phyloP scores from a whole-genome alignment of 2,329 filamentous ascomycete species.

The Verticillium tricorpus region DNA sequence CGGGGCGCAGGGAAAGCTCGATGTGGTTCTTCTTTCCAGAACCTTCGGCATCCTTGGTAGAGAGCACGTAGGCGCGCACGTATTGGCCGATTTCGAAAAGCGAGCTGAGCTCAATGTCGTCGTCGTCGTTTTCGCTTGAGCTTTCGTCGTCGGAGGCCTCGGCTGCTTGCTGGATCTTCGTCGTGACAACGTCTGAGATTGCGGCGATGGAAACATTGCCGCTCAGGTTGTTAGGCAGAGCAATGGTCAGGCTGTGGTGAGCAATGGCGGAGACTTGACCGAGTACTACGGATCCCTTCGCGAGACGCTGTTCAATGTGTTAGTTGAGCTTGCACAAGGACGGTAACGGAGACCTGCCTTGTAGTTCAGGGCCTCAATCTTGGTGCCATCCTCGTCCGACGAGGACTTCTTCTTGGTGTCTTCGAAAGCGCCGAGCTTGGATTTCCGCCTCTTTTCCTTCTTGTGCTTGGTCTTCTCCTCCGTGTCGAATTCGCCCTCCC shows the following conservation, averaged over 20 bases:
- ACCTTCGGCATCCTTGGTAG: slow-evolving; percentile 64
- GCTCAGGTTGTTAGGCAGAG: slow-evolving; percentile 86
- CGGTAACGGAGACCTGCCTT: slow-evolving; percentile 53
- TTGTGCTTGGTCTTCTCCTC: slow-evolving; percentile 38
- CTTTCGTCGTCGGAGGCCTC: slow-evolving; percentile 51
- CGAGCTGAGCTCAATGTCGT: slow-evolving; percentile 65
- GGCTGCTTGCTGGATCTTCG: slow-evolving; percentile 67
- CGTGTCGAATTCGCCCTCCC: slow-evolving; percentile 61
- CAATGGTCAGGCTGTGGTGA: slow-evolving; percentile 70
- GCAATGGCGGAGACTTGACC: slow-evolving; percentile 83
- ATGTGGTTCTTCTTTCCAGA: slow-evolving; percentile 66
- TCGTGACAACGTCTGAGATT: slow-evolving; percentile 76
- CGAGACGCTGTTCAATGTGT: slow-evolving; percentile 59
- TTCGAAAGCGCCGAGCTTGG: slow-evolving; percentile 34
- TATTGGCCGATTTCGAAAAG: slow-evolving; percentile 86
- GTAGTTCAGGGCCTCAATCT: slow-evolving; percentile 83
- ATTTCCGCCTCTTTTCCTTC: slow-evolving; percentile 47
- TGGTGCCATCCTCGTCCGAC: slow-evolving; percentile 55
- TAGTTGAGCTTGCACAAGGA: slow-evolving; percentile 18
- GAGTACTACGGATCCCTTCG: slow-evolving; percentile 81
- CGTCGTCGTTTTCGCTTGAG: slow-evolving; percentile 45
- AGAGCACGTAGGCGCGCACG: slow-evolving; percentile 75
- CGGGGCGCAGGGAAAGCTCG: slow-evolving; percentile 79
- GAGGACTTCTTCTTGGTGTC: slow-evolving; percentile 49
- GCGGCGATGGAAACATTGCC: slow-evolving; percentile 89